Conservation (phyloP, 805 yeast species). For the Yamadazyma sp. region DNA sequence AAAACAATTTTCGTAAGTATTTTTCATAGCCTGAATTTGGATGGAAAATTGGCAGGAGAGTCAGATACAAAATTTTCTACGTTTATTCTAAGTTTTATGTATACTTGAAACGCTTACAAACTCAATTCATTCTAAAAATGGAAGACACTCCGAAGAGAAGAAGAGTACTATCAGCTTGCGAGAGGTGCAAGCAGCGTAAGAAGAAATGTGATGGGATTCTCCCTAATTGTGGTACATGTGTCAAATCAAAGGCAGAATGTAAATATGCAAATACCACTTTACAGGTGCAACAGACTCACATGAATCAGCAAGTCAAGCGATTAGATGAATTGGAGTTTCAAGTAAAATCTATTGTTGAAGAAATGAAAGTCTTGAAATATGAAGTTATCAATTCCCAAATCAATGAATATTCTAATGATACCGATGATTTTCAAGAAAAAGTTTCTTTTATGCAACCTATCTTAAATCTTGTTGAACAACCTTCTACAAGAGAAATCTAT, state of each 20-base stretch:
- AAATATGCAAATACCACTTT: slow-evolving; percentile 4
- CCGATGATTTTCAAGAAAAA: slow-evolving; percentile 1
- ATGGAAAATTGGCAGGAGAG: too few relatives aligned
- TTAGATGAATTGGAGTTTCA: slow-evolving; percentile 5
- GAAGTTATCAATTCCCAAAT: slow-evolving; percentile 1
- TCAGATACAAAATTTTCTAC: too few relatives aligned
- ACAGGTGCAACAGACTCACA: slow-evolving; percentile 4
- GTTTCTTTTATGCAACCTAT: slow-evolving; percentile 6
- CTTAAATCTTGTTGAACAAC: slow-evolving; percentile 7
- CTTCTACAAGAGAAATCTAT: slow-evolving; percentile 13
- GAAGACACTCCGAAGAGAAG: slow-evolving; percentile 3
- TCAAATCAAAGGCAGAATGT: slow-evolving; percentile 1
- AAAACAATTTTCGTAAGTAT: too few relatives aligned
- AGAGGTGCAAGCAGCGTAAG: slow-evolving; percentile 8
- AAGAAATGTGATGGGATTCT: slow-evolving; percentile 11
- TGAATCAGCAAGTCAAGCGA: slow-evolving; percentile 2
- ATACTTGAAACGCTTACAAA: too few relatives aligned
- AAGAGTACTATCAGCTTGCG: slow-evolving; percentile 9
- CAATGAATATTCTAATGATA: slow-evolving; percentile 4
- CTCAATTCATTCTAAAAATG: too few relatives aligned
- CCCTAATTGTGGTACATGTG: slow-evolving; percentile 7
- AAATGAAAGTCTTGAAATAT: slow-evolving; percentile 3
- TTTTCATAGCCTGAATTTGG: too few relatives aligned
- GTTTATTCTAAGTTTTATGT: too few relatives aligned
- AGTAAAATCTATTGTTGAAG: slow-evolving; percentile 2